These are phyloP conservation scores for Trichocladium uniseriatum DNA, from an alignment of 495 filamentous ascomycete genomes.

Conservation along the genomic window DNA sequence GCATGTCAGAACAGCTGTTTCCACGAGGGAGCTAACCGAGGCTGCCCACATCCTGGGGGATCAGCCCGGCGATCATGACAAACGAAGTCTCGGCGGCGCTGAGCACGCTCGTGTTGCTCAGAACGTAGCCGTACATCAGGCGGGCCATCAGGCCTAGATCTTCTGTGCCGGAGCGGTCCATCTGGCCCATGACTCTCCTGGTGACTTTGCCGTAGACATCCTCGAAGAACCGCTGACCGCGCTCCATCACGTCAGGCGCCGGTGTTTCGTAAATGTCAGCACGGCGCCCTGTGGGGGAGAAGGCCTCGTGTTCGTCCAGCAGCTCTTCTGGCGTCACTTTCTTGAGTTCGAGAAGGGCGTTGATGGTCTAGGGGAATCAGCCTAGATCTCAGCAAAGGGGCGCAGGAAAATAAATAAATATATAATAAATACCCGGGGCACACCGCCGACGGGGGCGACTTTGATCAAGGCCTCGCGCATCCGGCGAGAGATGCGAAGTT, in stretches of 20 bases:
- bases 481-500: constrained; percentile 36
- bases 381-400: too few species aligned
- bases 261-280: constrained; percentile 29
- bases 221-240: constrained; percentile 45
- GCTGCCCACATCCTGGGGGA: constrained; percentile 42
- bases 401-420: too few species aligned
- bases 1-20: background rate
- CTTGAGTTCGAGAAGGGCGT: constrained; percentile 42
- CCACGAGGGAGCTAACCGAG: too few species aligned
- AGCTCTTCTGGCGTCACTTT: constrained; percentile 37
- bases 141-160: constrained; percentile 44
- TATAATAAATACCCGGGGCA: constrained; percentile 53
- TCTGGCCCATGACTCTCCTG: constrained; percentile 42
- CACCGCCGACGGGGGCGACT: constrained; percentile 39
- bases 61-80: constrained; percentile 47
- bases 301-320: constrained; percentile 33
- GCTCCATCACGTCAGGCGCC: constrained; percentile 31
- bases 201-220: constrained; percentile 45
- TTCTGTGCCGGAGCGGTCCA: constrained; percentile 46
- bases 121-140: constrained; percentile 44
- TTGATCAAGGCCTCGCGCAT: constrained; percentile 49
- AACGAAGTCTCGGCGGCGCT: constrained; percentile 41
- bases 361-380: constrained; percentile 37
- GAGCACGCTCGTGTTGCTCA: constrained; percentile 42
- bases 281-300: constrained; percentile 34